Base-by-base conservation (phyloP, 2,329 filamentous ascomycete genomes). In the Sporothrix inflata region DNA sequence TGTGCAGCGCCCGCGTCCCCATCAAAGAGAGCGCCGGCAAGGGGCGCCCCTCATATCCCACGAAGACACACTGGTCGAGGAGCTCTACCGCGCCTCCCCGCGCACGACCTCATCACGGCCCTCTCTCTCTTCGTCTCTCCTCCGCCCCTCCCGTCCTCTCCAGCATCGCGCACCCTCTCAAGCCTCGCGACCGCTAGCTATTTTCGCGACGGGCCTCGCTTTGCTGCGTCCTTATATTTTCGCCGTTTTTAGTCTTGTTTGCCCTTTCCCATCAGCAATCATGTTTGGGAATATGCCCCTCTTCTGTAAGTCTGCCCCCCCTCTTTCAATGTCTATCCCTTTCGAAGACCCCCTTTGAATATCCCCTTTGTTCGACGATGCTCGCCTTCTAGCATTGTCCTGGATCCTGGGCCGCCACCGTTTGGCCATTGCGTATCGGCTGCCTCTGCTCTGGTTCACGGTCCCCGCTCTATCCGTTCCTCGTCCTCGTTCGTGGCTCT, bases 261-360 rank as follows among this genome's bases (percentile, higher is more conserved):
- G 19, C 30, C 30, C 21, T 21, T 30, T 21, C 42, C 27, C 45
- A 38, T 21, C 30, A 45, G 57, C 70, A 76, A 77, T 73, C 76
- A 85, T 85, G 83, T 85, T 85, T 76, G 83, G 83, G 66, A 81
- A 79, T 70, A 79, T 85, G 74, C 74, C 81, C 69, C 78, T 79
- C 73, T 78, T 82, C 75, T 77, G 82, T 84, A 79, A 81, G 83
- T 80, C 24, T 38, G 34, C 30, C 12, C 45, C 45, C n/a, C 6
- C 45, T 24, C 27, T 11, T n/a, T 49, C n/a, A n/a, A 8, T 38
- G 2, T 40, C 12, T 45, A 12, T 45, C 49, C 2, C 51, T 24
- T 34, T 45, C 34, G 19, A 27, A 19, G 9, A 12, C 24, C 49
- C 8, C 16, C 14, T 21, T 11, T 19, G 40, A 47, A 45, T 27